Evolutionary conservation across 106 monocot genomes (phyloP), one percentile per base, ranked within the genome.

Genomic region (Triglochin maritima): DNA sequence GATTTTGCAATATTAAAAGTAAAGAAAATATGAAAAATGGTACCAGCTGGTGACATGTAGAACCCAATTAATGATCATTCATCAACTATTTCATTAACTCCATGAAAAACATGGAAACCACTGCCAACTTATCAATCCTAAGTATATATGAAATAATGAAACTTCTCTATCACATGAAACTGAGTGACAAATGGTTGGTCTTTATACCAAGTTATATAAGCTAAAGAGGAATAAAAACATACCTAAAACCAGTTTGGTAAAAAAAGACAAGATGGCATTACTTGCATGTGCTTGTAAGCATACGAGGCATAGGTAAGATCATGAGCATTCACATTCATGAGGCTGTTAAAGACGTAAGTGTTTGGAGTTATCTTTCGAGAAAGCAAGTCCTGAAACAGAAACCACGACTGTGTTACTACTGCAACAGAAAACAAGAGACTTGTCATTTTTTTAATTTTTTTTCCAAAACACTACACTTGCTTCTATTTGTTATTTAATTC

Each of bases 291-390:
- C 72, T 66, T 87, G 82, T 85, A 89, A 61, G 87, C 76, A 64
- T 78, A 72, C 74, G 89, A 87, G 69, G 80, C 83, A 84, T 94
- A 94, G 72, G 72, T 82, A 77, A 89, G 76, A 57, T 89, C 89
- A 87, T 89, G 89, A 13, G 84, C 74, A 83, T 94, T 94, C 69
- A 85, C 89, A 72, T 89, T 94, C 94, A 94, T 89, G 57, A 94
- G 78, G 82, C 94, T 94, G 82, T 94, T 94, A 79, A 94, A 80
- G 56, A 89, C 80, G 67, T 80, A 82, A 56, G 76, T 70, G 74
- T 94, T 94, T 60, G 82, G 94, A 60, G 63, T 81, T 62, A 94
- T 74, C 74, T 82, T 82, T 68, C 76, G 64, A 57, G 80, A 68
- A 63, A 94, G 80, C 76, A 94, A 70, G 47, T 84, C 94, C 94